Evolutionary conservation across 2,329 filamentous ascomycete genomes (phyloP), one percentile per base, ranked within the genome.

Genomic region (Rasamsonia emersonii): DNA sequence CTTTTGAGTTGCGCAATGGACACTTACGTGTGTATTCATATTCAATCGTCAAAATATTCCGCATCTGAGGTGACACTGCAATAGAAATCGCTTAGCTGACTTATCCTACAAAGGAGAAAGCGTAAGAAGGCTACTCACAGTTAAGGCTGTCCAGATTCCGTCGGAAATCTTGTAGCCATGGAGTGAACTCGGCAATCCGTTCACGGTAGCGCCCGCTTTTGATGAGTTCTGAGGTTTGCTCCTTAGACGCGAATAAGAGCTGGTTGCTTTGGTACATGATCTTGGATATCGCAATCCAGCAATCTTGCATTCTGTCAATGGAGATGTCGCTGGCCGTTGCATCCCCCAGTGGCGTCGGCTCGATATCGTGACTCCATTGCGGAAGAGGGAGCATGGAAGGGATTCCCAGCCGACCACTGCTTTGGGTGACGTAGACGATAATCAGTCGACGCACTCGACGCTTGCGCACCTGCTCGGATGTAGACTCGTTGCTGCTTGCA

Each of bases 221-320:
- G 53, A 95, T 93, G 46, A 96, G 77, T 26, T 86, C 80, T 7
- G 85, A 85, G 0, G 91, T 96, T 53, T 88, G 81, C 42, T 89
- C 80, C 37, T 85, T 79, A 10, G 86, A 93, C 17, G 79, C 75
- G 59, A 96, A 98, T 3, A 98, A 69, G 44, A 81, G 77, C 50
- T 93, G 78, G 49, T 96, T 96, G 32, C 85, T 86, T 44, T 82
- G 71, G 48, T 94, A 82, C 82, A 96, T 94, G 39, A 89, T 77
- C 46, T 86, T 82, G 42, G 86, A 93, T 48, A 98, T 86, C 18
- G 86, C 84, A 4, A 88, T 80, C 91, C 91, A 98, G 56, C 86
- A 93, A 58, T 93, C 82, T 36, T 78, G 67, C 46, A 77, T 74
- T 18, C 66, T 57, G 43, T 79, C 74, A 37, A 76, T 62, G n/a